Conservation (phyloP, 768 basidiomycete species). For the Phlegmacium glaucopus region DNA sequence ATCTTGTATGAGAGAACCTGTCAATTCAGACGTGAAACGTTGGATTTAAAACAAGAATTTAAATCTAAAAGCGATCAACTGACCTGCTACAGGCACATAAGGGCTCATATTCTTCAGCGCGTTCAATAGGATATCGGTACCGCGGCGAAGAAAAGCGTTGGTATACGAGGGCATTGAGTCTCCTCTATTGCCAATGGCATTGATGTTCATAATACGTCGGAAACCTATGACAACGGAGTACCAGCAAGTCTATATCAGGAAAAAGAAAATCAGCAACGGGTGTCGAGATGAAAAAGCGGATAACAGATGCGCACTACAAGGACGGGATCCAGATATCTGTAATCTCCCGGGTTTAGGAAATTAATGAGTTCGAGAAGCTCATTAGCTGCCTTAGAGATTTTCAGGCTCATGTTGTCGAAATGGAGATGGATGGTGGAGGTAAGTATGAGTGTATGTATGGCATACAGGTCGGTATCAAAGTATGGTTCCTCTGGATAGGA, state of each 20-base stretch:
- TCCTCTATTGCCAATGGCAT: slow-evolving; percentile 3
- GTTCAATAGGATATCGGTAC: slow-evolving; percentile 12
- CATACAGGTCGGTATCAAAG: slow-evolving; percentile 40
- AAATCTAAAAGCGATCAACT: too few species aligned
- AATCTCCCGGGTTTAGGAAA: slow-evolving; percentile 47
- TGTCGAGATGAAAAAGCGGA: background rate
- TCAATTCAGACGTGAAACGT: too few species aligned
- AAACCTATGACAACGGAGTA: slow-evolving; percentile 21
- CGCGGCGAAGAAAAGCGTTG: slow-evolving; percentile 16
- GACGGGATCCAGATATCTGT: slow-evolving; percentile 51
- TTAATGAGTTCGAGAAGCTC: slow-evolving; percentile 42
- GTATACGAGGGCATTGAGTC: slow-evolving; percentile 13
- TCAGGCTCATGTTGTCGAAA: slow-evolving; percentile 36
- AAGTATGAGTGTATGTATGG: slow-evolving; percentile 47
- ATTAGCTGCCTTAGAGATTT: slow-evolving; percentile 41
- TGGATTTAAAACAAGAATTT: too few species aligned
- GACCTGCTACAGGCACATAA: slow-evolving; percentile 18
- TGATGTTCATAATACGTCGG: slow-evolving; percentile 15
- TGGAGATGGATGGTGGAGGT: slow-evolving; percentile 51
- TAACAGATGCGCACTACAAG: slow-evolving; percentile 40
- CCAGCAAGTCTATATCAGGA: slow-evolving; percentile 22
- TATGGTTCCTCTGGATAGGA: slow-evolving; percentile 29
- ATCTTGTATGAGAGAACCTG: too few species aligned
- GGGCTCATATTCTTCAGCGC: slow-evolving; percentile 15
- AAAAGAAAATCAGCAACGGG: background rate